Base-by-base conservation (phyloP, 768 basidiomycete genomes). In the Mycena latifolia region DNA sequence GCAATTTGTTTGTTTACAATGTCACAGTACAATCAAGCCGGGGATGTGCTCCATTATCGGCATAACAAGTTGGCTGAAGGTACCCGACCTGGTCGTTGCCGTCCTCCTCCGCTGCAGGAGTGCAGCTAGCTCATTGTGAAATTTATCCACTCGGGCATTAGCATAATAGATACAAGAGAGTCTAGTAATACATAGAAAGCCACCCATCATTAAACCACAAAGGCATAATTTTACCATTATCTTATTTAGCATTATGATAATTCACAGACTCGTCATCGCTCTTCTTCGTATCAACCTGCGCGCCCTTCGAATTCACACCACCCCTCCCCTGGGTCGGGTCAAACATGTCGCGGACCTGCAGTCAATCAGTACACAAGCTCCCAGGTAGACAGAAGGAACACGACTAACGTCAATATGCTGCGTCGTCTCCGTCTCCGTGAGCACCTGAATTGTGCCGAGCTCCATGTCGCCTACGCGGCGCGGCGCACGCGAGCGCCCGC, bases 321-420 rank as follows among this genome's bases (percentile, higher is more conserved):
- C 33, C 22, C 24, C 12, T 10, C 7, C 15, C 2, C 14, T 28
- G 27, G 27, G 10, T 18, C 2, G 57, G 57, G 18, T 58, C 57
- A 24, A 58, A 58, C 46, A 58, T 35, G 18, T 58, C 57, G 31
- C 22, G 57, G 10, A 35, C 45, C 57, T 48, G 31, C 5, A 35
- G 33, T 10, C 17, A 47, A 45, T 43, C 55, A 29, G 8, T 25
- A 28, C 5, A 1, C 24, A 20, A 20, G 1, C 29, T 20, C 15
- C 14, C 3, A 14, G 8, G 55, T 10, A n/a, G 53, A 37, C 45
- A 15, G 39, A 45, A n/a, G n/a, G 12, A 37, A 14, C 33, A 14
- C 33, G 31, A 70, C 72, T 48, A 33, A 77, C 76, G 54, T 75
- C 75, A 27, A 74, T 50, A 41, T 74, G 74, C 22, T 60, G 71